A percentile compares a stretch with the other conserved stretches of the same genome.
Conservation (phyloP, 2,329 filamentous ascomycete genomes). For the Gliomastix tumulicola region DNA sequence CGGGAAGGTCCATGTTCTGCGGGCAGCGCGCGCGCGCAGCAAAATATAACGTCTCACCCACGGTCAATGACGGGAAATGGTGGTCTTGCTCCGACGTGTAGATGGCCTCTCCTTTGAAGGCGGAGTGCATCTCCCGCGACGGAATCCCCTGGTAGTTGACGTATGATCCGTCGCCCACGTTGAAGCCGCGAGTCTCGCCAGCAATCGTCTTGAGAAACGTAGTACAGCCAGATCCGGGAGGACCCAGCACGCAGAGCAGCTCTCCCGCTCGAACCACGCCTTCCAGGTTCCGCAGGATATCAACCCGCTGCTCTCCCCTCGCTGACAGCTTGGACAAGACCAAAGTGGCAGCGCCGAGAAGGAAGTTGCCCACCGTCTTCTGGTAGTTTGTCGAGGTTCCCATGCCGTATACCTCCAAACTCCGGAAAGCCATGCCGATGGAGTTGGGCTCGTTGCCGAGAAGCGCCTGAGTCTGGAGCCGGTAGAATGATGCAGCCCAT, state of each 20-base stretch:
- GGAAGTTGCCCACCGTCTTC: conserved; percentile 28
- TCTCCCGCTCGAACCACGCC: conserved; percentile 47
- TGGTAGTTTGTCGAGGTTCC: conserved; percentile 33
- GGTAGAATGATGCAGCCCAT: conserved; percentile 20
- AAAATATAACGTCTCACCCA: conserved; percentile 54
- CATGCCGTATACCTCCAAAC: conserved; percentile 34
- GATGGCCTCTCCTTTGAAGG: conserved; percentile 52
- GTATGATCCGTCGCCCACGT: conserved; percentile 50
- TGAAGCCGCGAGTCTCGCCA: conserved; percentile 60
- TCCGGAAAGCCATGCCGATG: conserved; percentile 30
- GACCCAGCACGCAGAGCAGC: conserved; percentile 50
- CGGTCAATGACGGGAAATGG: conserved; percentile 51
- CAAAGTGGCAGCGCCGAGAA: conserved; percentile 14
- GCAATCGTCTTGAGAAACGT: conserved; percentile 52
- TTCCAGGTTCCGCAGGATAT: conserved; percentile 43
- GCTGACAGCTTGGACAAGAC: too few species aligned
- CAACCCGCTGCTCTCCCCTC: conserved; percentile 19
- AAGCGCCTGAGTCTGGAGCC: conserved; percentile 10
- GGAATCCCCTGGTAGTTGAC: conserved; percentile 58
- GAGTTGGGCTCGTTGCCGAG: conserved; percentile 16
- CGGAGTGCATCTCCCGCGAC: conserved; percentile 48
- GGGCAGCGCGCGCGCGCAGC: conserved; percentile 49
- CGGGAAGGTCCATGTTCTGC: conserved; percentile 31
- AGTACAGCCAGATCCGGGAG: conserved; percentile 51
- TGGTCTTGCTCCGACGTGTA: conserved; percentile 61